phyloP scores from a whole-genome alignment of 306 rosid genomes.

The Quercus mongolica region DNA sequence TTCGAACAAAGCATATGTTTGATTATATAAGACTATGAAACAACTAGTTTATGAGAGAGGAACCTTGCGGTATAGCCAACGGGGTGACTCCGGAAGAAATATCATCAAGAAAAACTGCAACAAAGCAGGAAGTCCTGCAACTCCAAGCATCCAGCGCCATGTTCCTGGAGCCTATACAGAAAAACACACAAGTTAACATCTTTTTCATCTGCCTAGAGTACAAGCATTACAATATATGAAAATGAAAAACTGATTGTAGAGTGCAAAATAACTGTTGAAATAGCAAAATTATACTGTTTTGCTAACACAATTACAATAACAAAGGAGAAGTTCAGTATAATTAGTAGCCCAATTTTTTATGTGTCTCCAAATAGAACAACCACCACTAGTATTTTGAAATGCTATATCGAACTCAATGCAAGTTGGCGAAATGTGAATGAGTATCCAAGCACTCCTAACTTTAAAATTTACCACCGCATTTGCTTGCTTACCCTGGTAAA shows the following conservation, averaged over 20 bases:
- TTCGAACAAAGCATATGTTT: not conserved
- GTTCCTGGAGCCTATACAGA: slow-evolving; percentile 46
- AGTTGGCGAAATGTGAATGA: not conserved
- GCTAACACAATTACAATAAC: not conserved
- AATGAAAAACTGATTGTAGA: not conserved
- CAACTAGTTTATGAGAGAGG: not conserved
- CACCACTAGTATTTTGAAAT: not conserved
- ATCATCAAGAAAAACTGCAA: slow-evolving; percentile 42
- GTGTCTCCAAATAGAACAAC: not conserved
- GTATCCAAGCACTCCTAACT: not conserved
- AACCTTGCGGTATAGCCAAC: slow-evolving; percentile 66
- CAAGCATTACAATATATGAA: not conserved
- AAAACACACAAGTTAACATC: not conserved
- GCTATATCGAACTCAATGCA: not conserved
- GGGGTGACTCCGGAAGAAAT: slow-evolving; percentile 64
- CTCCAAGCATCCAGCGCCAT: slow-evolving; percentile 84
- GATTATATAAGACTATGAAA: not conserved
- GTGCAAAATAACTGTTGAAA: not conserved
- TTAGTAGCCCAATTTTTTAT: not conserved
- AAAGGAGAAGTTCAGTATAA: not conserved
- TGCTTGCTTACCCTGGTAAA: slow-evolving; percentile 39
- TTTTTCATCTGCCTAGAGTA: not conserved
- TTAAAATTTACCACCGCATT: not conserved
- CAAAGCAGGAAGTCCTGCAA: slow-evolving; percentile 54
- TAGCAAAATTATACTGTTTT: not conserved